Base-by-base conservation (phyloP, 495 filamentous ascomycete species). In the Talaromyces proteolyticus region DNA sequence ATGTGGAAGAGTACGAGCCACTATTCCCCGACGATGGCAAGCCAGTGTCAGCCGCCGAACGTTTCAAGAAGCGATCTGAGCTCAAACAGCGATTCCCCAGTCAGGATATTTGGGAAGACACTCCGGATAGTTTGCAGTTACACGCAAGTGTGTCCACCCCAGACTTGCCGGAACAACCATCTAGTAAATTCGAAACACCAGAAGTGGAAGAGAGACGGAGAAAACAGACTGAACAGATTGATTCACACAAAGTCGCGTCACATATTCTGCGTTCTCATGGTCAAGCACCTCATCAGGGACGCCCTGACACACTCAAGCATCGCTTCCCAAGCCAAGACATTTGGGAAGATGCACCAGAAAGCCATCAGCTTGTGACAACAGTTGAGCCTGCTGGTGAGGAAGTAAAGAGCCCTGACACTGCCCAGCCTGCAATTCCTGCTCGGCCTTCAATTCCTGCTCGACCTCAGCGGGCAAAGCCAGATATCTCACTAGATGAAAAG, bases 101-200 rank as follows among this genome's bases (percentile, higher is more conserved):
- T 63, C 82, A 86, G 54, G 93, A 99, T 62, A 80, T 96, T 34
- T 99, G 93, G 93, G 93, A 99, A 63, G 93, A 99, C 66, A 87
- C 91, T 0, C 93, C 93, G 3, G 88, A 85, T 67, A 92, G 88
- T 68, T 73, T 89, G 42, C 84, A 91, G 57, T 82, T 89, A 50
- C 81, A 88, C 24, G 82, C 93, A 17, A 91, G 86, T 49, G 91
- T 99, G 11, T 84, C 87, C 5, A 90, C 86, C 0, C 90, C 92
- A 2, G 85, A 95, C 49, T 45, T 67, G 14, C 62, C 63, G 2
- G 65, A 64, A 52, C 56, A 59, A 20, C 12, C 55, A 7, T 46
- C 18, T 6, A 50, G 57, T 3, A 55, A 58, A 0, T 83, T 81
- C 47, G 80, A 84, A 53, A 73, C 71, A 1, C 79, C 79, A 3